Conservation (phyloP, 2,329 filamentous ascomycete species). For the Dryadomyces quercivorus region DNA sequence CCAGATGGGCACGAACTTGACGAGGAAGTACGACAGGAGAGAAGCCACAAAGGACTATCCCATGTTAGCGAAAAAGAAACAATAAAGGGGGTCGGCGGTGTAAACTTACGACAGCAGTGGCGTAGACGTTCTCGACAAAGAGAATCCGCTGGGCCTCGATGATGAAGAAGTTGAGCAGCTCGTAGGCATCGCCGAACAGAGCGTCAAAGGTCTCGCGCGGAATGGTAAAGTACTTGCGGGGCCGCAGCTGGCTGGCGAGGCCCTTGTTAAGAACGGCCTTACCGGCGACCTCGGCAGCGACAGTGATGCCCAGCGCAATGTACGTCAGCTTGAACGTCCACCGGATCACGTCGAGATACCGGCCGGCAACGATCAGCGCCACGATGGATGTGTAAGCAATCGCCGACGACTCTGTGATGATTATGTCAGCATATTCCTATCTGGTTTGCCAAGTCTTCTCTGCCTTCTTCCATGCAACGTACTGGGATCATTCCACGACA, state of each 20-base stretch:
- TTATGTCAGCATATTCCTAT: background rate
- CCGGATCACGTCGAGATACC: constrained; percentile 55
- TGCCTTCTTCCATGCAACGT: constrained; percentile 19
- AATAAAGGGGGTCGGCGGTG: constrained; percentile 3
- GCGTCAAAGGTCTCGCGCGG: constrained; percentile 49
- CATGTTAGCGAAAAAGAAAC: constrained; percentile 3
- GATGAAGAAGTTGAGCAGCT: constrained; percentile 60
- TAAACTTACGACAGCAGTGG: constrained; percentile 44
- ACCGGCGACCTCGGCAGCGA: constrained; percentile 48
- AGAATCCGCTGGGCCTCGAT: constrained; percentile 58
- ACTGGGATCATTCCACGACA: constrained; percentile 60
- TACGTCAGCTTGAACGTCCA: constrained; percentile 55
- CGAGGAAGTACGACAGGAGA: constrained; percentile 54
- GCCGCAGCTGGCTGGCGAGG: constrained; percentile 52
- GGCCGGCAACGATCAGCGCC: constrained; percentile 46
- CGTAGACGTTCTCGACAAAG: constrained; percentile 53
- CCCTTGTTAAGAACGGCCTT: constrained; percentile 50
- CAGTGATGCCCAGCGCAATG: constrained; percentile 47
- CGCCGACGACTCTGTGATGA: constrained; percentile 42
- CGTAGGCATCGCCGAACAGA: constrained; percentile 51
- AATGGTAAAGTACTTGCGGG: constrained; percentile 55
- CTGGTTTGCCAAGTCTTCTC: background rate
- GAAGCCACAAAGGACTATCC: constrained; percentile 44
- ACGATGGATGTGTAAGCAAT: constrained; percentile 51
- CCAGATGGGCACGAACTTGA: constrained; percentile 61